A percentile compares a stretch with the other conserved stretches of the same genome.
Evolutionary conservation across 768 basidiomycete genomes (phyloP).

Genomic region (Boletus edulis): DNA sequence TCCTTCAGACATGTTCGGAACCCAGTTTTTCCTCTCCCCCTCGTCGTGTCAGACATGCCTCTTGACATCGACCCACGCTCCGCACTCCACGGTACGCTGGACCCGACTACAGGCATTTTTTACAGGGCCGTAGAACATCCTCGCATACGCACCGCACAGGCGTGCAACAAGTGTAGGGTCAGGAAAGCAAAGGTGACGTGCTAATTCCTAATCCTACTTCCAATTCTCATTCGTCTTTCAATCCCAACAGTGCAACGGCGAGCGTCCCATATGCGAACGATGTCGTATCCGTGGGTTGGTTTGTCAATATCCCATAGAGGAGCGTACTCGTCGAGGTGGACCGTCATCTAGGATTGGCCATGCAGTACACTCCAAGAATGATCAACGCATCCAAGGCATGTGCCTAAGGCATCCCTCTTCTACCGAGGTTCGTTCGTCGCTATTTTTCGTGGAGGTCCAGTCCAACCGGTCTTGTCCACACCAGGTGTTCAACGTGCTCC

Average conservation of each 20-base stretch:
- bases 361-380: neutral
- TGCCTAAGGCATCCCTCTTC: neutral
- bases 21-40: neutral
- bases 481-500: too few relatives aligned
- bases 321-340: slow-evolving; percentile 20
- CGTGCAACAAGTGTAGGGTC: slow-evolving; percentile 71
- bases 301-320: slow-evolving; percentile 63
- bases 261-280: slow-evolving; percentile 66
- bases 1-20: neutral
- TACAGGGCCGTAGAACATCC: slow-evolving; percentile 60
- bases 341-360: too few relatives aligned
- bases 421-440: neutral
- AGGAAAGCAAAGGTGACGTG: slow-evolving; percentile 68
- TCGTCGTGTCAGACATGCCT: neutral
- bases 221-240: neutral
- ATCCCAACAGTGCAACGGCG: slow-evolving; percentile 61
- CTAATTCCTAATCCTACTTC: neutral
- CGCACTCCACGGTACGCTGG: slow-evolving; percentile 31
- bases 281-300: slow-evolving; percentile 55
- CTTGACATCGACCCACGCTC: slow-evolving; percentile 12
- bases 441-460: neutral
- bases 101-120: slow-evolving; percentile 48
- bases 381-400: neutral
- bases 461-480: neutral
- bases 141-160: slow-evolving; percentile 66